phyloP scores from a whole-genome alignment of 164 flowering plant genomes.

The Pachysandra terminalis region DNA sequence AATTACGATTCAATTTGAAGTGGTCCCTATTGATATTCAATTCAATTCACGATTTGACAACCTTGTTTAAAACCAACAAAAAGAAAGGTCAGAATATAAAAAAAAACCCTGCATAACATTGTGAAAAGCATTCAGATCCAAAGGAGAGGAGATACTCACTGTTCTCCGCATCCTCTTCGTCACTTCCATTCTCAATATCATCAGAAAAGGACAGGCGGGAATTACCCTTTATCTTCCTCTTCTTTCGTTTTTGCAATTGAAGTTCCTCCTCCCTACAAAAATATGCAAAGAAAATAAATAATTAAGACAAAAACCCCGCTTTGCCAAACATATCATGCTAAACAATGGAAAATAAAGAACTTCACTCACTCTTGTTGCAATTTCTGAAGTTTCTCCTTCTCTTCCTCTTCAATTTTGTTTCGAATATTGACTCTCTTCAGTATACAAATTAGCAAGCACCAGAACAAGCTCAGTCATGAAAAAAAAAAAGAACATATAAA shows the following conservation, averaged over 20 bases:
- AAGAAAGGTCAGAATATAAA: too few species aligned
- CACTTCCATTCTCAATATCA: conserved; percentile 73
- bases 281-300: neutral
- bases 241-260: conserved; percentile 75
- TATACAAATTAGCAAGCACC: neutral
- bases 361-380: conserved; percentile 85
- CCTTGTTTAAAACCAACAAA: too few species aligned
- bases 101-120: too few species aligned
- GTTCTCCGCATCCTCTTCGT: conserved; percentile 59
- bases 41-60: too few species aligned
- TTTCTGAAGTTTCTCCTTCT: conserved; percentile 95
- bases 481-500: neutral
- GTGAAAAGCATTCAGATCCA: too few species aligned
- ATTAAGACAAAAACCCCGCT: neutral
- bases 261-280: conserved; percentile 77
- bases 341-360: neutral
- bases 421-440: conserved; percentile 80
- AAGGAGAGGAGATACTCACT: conserved; percentile 28
- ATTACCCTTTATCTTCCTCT: conserved; percentile 74
- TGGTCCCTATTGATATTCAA: too few species aligned
- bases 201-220: conserved; percentile 79
- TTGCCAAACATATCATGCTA: too few species aligned
- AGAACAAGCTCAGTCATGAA: neutral
- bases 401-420: conserved; percentile 92
- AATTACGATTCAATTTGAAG: too few species aligned